These are phyloP conservation scores for Alternaria sp. DNA, from an alignment of 2,329 filamentous ascomycete species.

Conservation along the genomic window DNA sequence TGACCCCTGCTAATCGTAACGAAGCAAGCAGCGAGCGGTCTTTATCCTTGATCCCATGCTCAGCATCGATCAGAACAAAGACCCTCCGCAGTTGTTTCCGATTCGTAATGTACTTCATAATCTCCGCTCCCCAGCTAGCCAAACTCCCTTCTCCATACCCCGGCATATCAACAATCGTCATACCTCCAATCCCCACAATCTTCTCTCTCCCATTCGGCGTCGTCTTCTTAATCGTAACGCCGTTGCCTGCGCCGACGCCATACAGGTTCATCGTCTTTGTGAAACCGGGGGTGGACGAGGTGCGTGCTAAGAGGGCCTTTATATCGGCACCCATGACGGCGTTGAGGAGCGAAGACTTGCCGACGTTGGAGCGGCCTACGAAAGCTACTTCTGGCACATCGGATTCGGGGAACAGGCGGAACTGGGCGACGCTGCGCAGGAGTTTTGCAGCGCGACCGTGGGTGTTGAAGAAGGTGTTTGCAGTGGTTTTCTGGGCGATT, in stretches of 20 bases:
- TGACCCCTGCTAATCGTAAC: slow-evolving; percentile 64
- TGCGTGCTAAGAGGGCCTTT: slow-evolving; percentile 52
- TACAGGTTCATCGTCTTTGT: slow-evolving; percentile 74
- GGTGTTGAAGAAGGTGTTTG: slow-evolving; percentile 55
- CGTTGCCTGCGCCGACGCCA: slow-evolving; percentile 58
- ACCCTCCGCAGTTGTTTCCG: slow-evolving; percentile 69
- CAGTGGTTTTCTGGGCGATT: slow-evolving; percentile 50
- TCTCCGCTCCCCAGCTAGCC: slow-evolving; percentile 70
- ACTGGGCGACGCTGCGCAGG: slow-evolving; percentile 67
- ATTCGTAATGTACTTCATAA: slow-evolving; percentile 71
- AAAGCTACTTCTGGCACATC: slow-evolving; percentile 70
- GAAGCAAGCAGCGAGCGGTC: slow-evolving; percentile 66
- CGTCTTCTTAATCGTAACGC: slow-evolving; percentile 36
- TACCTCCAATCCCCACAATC: slow-evolving; percentile 49
- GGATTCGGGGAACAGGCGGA: slow-evolving; percentile 65
- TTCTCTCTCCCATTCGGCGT: slow-evolving; percentile 31
- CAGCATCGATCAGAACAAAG: slow-evolving; percentile 70
- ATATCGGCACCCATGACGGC: slow-evolving; percentile 60
- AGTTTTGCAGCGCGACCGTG: slow-evolving; percentile 56
- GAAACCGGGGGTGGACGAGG: slow-evolving; percentile 66
- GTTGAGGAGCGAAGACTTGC: slow-evolving; percentile 73
- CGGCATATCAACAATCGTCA: slow-evolving; percentile 74
- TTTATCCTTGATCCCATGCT: slow-evolving; percentile 69
- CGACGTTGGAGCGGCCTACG: slow-evolving; percentile 74
- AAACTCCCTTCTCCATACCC: slow-evolving; percentile 72